phyloP scores from a whole-genome alignment of 768 basidiomycete genomes.

The Sarcodon aspratus region DNA sequence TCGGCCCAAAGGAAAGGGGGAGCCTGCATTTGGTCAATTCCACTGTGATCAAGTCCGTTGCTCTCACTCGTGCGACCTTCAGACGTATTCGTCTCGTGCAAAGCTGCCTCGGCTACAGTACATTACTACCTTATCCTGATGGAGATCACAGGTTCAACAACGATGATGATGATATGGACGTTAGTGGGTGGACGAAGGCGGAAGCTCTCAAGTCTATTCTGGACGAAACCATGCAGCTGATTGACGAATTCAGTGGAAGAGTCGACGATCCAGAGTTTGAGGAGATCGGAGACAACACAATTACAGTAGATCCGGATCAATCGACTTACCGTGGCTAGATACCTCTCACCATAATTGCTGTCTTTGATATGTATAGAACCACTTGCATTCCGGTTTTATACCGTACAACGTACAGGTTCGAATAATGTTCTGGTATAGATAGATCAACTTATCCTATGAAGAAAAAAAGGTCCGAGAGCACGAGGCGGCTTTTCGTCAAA shows the following conservation, averaged over 20 bases:
- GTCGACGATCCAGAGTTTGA: background rate
- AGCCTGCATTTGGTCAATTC: conserved; percentile 19
- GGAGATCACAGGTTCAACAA: conserved; percentile 20
- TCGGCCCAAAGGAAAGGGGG: conserved; percentile 4
- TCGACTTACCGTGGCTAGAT: background rate
- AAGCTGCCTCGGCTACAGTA: conserved; percentile 49
- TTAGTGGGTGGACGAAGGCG: conserved; percentile 38
- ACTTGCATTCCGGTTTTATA: no score
- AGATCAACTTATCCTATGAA: no score
- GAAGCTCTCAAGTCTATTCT: conserved; percentile 41
- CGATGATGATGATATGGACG: conserved; percentile 8
- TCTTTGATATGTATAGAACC: no score
- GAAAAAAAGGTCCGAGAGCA: no score
- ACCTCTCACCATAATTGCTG: background rate
- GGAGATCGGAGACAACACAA: background rate
- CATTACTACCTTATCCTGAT: conserved; percentile 37
- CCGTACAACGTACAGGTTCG: no score
- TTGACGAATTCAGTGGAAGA: conserved; percentile 39
- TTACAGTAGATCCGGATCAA: background rate
- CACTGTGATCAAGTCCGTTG: conserved; percentile 35
- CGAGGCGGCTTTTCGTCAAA: no score
- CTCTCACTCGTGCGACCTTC: conserved; percentile 48
- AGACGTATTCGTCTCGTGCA: conserved; percentile 52
- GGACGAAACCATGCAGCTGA: conserved; percentile 42
- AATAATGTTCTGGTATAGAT: no score